These are phyloP conservation scores for Mangifera indica DNA, from an alignment of 345 rosid species.

Conservation along the genomic window DNA sequence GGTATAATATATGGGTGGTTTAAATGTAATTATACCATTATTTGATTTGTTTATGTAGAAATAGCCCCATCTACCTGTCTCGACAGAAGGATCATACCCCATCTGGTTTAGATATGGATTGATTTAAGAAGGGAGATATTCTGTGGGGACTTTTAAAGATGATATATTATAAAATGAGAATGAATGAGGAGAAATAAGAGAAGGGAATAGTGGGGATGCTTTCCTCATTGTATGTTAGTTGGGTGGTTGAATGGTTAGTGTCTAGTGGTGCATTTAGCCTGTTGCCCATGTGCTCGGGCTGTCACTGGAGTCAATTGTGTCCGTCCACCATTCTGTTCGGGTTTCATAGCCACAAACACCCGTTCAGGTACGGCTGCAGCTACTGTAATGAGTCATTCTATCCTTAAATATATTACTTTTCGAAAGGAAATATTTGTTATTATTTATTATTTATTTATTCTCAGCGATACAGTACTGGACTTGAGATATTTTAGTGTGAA, in stretches of 20 bases:
- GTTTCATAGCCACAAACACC: too few species aligned
- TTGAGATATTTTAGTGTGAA: too few species aligned
- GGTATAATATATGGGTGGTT: not conserved
- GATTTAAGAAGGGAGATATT: not conserved
- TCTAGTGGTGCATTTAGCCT: not conserved
- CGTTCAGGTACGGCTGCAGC: too few species aligned
- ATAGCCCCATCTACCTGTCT: not conserved
- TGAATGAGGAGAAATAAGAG: constrained; percentile 1
- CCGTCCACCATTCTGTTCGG: too few species aligned
- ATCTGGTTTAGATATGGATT: not conserved
- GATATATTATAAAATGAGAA: not conserved
- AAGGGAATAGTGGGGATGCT: not conserved
- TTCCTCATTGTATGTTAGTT: constrained; percentile 2
- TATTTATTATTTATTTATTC: too few species aligned
- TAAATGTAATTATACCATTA: constrained; percentile 26
- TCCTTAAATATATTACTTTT: too few species aligned
- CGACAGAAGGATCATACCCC: not conserved
- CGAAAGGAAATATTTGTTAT: too few species aligned
- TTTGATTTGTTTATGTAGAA: constrained; percentile 22
- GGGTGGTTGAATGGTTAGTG: constrained; percentile 14
- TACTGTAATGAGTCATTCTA: too few species aligned
- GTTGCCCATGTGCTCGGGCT: not conserved
- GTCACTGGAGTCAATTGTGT: too few species aligned
- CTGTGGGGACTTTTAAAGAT: constrained; percentile 1
- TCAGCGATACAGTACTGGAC: too few species aligned